Evolutionary conservation across 345 rosid genomes (phyloP).

Genomic region (Erucastrum elatum): DNA sequence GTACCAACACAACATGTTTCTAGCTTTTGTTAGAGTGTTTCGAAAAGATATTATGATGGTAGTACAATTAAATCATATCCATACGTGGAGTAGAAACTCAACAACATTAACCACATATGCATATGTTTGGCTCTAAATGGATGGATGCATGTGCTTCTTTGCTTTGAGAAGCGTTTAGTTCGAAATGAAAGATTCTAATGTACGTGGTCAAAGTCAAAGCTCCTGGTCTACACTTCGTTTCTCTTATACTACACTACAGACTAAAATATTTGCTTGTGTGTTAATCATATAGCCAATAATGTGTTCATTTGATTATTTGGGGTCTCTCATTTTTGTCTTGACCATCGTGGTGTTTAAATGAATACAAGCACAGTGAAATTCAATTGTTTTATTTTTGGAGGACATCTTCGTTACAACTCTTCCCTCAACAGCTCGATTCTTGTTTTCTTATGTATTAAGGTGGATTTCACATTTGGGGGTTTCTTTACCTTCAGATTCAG

Average conservation of each 20-base stretch:
- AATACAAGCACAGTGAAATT: background rate
- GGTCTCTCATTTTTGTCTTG: slow-evolving; percentile 4
- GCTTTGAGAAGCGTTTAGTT: slow-evolving; percentile 32
- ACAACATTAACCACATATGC: slow-evolving; percentile 36
- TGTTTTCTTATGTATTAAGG: background rate
- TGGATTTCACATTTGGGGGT: background rate
- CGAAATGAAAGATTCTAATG: slow-evolving; percentile 27
- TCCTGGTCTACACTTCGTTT: slow-evolving; percentile 18
- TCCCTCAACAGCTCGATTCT: background rate
- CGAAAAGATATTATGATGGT: slow-evolving; percentile 6
- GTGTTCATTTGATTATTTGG: slow-evolving; percentile 17
- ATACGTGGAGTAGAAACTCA: slow-evolving; percentile 35
- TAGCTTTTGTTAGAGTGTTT: background rate
- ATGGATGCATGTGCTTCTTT: slow-evolving; percentile 37
- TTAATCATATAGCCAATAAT: slow-evolving; percentile 27
- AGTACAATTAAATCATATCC: slow-evolving; percentile 3
- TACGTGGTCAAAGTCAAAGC: slow-evolving; percentile 35
- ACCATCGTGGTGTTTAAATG: background rate
- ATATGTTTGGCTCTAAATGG: slow-evolving; percentile 30
- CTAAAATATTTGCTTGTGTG: slow-evolving; percentile 19
- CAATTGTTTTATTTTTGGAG: slow-evolving; percentile 1
- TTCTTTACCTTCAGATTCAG: background rate
- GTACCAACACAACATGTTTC: background rate
- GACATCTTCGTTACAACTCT: background rate
- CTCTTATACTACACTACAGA: slow-evolving; percentile 10